Evolutionary conservation across 2,329 filamentous ascomycete genomes (phyloP), one percentile per base, ranked within the genome.

Genomic region (Diaporthe helianthi): DNA sequence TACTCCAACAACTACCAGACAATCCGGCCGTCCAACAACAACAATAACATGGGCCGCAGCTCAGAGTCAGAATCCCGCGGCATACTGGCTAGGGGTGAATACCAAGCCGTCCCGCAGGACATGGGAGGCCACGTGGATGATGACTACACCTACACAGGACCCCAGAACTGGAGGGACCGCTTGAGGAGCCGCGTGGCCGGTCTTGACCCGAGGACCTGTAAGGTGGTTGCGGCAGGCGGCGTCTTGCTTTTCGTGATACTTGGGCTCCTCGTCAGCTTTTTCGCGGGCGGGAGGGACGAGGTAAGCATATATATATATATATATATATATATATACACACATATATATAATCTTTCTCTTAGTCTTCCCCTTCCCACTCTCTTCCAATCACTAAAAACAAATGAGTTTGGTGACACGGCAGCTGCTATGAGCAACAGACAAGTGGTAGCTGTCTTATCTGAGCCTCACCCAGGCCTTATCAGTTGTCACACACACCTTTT

Each of bases 1-100:
- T 51, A 70, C 60, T 76, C 71, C 67, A 80, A 78, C 67, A 80
- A 79, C 71, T 85, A 86, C 74, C 82, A 78, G 69, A 85, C 84
- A 9, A 84, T 86, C 73, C 69, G 75, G 1, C 15, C 70, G 22
- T 54, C 67, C 66, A 79, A 68, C 36, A 79, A 68, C 31, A 86
- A 66, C 66, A 79, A 68, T 15, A 79, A 68, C 31, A 86, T 86
- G 84, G 83, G 81, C 7, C 72, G 75, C 53, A 65, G 36, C 7
- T 71, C 69, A 33, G 67, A 66, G 2, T 78, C 81, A 47, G 84
- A 87, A 73, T 76, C 78, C 24, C 80, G 81, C 55, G 77, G 79
- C 68, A 76, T 87, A 4, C 77, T 87, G 67, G 75, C 77, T 36
- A 74, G 77, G 38, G 41, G 69, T 24, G 52, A 65, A 10, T 66